Base-by-base conservation (phyloP, 352 stramenopile species). In the Bremia lactucae region DNA sequence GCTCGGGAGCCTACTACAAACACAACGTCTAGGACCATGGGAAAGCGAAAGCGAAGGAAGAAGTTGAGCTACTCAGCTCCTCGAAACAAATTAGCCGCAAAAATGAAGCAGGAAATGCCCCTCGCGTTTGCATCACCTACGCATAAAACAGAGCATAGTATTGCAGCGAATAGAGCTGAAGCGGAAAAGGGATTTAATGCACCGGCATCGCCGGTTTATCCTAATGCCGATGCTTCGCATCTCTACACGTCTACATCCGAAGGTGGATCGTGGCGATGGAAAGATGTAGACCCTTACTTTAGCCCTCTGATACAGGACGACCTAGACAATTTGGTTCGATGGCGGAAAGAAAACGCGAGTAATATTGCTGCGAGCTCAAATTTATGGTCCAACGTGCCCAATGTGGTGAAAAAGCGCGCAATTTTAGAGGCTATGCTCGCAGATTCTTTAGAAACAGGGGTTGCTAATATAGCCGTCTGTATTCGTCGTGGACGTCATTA, bases 401-500 rank as follows among this genome's bases (percentile, higher is more conserved):
- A 14, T n/a, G 36, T 67, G 20, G 36, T 68, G 21, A 37, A 22
- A 2, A 62, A 83, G 22, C 54, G 48, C 24, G 60, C 72, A 22
- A 52, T 67, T 31, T 33, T 83, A 42, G 61, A 62, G 6, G 48
- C 55, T 6, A 77, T 85, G 46, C 23, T 62, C 13, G 28, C 35
- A 4, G 73, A 87, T 47, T 69, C 66, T 31, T 62, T 51, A 14
- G 49, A 72, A 35, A 5, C 19, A 1, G 44, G 28, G 6, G 51
- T 37, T 4, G 52, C 46, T 9, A 47, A 59, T 24, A 49, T 81
- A n/a, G 37, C 57, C 1, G 57, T 60, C 0, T 36, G 59, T 4
- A 25, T 72, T 36, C 62, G 60, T 18, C 62, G 80, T 16, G 81
- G 81, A 5, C 74, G 78, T 23, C 72, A 37, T 20, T 93, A 90